A percentile compares a stretch with the other conserved stretches of the same genome.
phyloP scores from a whole-genome alignment of 106 monocot genomes.

The Dendrobium chrysotoxum region DNA sequence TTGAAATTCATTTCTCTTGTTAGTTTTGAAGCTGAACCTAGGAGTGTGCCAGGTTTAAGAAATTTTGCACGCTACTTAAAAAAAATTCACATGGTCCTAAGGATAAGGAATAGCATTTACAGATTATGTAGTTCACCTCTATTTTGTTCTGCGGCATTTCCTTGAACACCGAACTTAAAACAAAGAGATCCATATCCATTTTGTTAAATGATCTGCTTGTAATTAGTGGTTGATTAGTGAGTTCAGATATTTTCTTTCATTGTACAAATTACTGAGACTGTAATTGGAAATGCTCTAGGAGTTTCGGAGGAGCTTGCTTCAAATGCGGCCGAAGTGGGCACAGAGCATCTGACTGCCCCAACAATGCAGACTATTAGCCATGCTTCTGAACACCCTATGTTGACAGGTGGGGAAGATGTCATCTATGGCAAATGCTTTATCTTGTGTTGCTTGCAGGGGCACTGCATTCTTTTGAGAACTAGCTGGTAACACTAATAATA shows the following conservation, averaged over 20 bases:
- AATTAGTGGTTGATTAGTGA: not conserved
- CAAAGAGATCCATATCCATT: not conserved
- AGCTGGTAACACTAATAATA: not conserved
- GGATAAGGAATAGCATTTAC: no score
- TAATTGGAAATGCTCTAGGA: slow-evolving; percentile 20
- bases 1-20: no score
- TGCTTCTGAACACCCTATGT: not conserved
- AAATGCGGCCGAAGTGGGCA: slow-evolving; percentile 76
- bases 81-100: no score
- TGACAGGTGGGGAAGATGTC: not conserved
- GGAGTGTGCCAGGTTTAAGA: no score
- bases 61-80: no score
- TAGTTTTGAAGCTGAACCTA: no score
- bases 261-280: not conserved
- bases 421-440: not conserved
- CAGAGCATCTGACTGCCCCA: slow-evolving; percentile 81
- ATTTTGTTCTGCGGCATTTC: no score
- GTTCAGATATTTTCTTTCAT: not conserved
- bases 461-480: not conserved
- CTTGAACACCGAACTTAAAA: no score
- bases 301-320: slow-evolving; percentile 76
- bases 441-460: not conserved
- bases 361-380: slow-evolving; percentile 35
- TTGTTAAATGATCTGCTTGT: not conserved
- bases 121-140: no score